Evolutionary conservation across 2,329 filamentous ascomycete genomes (phyloP), one percentile per base, ranked within the genome.

Genomic region (Fusarium annulatum): DNA sequence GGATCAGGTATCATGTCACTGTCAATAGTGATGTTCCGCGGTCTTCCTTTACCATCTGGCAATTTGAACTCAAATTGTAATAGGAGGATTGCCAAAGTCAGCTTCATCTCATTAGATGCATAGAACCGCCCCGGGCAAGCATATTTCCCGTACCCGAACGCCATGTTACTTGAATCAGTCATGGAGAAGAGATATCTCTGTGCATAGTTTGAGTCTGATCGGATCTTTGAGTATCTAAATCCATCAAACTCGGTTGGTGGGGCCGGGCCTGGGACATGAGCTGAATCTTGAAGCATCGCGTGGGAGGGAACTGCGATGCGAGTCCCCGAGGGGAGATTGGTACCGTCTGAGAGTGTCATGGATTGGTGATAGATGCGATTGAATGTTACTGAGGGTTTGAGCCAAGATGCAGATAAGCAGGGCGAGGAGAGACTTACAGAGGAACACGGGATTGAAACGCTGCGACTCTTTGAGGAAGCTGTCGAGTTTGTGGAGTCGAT

Each of bases 381-480:
- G 2, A 53, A 53, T 2, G 49, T 38, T 6, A 38, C 49, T 53
- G 1, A 4, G 16, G 7, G 34, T 3, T 5, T 21, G 2, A 21
- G n/a, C 26, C 3, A 26, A 26, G 5, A 26, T 26, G 26, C 26
- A 26, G 26, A 26, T 5, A 26, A 26, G 26, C 26, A 26, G 26
- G 26, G 26, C 26, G 26, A 26, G 26, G 26, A 26, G 26, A 26
- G 5, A 26, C 49, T 7, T 28, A 53, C 33, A 38, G 3, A 53
- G 49, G 0, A 53, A 53, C 5, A 53, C 34, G 9, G 49, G 49
- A 7, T 28, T 53, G 9, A 53, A 53, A 0, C 33, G 49, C 3
- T 53, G 33, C 6, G 49, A 53, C 49, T 53, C 49, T 53, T 53
- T 53, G 4, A 53, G 49, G 16, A 53, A 53, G 5, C 49, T 53